Conservation (phyloP, 768 basidiomycete species). For the Cyclocybe cylindracea region DNA sequence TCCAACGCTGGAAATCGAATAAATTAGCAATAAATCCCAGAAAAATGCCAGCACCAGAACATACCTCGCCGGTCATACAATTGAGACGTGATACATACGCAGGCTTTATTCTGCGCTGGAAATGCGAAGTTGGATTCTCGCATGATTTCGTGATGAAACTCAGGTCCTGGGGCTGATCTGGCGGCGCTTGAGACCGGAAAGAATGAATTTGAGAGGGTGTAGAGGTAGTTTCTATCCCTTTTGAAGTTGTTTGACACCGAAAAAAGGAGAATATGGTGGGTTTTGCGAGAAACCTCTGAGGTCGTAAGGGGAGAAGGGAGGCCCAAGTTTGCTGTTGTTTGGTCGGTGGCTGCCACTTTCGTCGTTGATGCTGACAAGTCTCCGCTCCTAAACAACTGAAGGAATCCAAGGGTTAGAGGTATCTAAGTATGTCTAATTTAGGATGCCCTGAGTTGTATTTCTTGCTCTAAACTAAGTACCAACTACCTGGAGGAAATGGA, state of each 20-base stretch:
- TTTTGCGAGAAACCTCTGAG: background rate
- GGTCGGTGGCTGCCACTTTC: constrained; percentile 3
- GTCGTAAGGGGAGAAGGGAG: constrained; percentile 5
- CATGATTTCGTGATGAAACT: constrained; percentile 46
- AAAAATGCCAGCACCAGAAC: constrained; percentile 23
- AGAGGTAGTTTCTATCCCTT: no score
- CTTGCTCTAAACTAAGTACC: no score
- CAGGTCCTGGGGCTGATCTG: background rate
- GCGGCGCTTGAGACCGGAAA: no score
- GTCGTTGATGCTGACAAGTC: no score
- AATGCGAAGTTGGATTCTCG: constrained; percentile 95
- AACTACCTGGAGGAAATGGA: no score
- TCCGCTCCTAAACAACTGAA: no score
- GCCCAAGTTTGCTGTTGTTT: constrained; percentile 10
- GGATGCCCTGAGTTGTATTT: no score
- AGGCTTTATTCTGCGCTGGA: constrained; percentile 92
- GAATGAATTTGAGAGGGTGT: no score
- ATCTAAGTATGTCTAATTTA: no score
- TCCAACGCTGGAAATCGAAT: constrained; percentile 42
- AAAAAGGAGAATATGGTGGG: background rate
- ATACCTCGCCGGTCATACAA: constrained; percentile 92
- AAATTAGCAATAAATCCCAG: constrained; percentile 16
- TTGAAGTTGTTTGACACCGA: no score
- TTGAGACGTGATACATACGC: constrained; percentile 91
- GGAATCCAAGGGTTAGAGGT: no score